Base-by-base conservation (phyloP, 169 alveolate genomes). In the Condylostoma magnum region DNA sequence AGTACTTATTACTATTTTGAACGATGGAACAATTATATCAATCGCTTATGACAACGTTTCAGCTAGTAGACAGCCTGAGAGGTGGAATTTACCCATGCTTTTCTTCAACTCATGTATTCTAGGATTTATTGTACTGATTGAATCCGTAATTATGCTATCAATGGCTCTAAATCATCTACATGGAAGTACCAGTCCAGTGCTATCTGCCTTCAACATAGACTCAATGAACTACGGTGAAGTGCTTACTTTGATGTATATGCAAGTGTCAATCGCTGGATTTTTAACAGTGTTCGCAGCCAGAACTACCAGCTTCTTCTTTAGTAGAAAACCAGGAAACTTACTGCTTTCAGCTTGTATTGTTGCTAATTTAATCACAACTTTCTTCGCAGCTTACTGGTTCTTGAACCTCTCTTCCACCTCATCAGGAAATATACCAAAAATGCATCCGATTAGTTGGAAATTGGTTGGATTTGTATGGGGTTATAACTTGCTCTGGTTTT, bases 41-140 rank as follows among this genome's bases (percentile, higher is more conserved):
- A 57, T 57, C 27, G 69, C 69, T n/a, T 57, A 57, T 36, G 69
- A 57, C n/a, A 57, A 36, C 8, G 69, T 57, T 2, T 34, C 69
- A 2, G 69, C 28, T n/a, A 18, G 38, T n/a, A 30, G 37, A 36
- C 31, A 36, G 25, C 69, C 69, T 36, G 69, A 57, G 20, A 57
- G 27, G 27, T 57, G 69, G 69, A 36, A 57, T 30, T 57, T 57
- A 28, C n/a, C 52, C 28, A 22, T 57, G 6, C 20, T 57, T 30
- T 57, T 33, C 27, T n/a, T 57, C 4, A 57, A 33, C 37, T 30
- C 69, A 18, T 33, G 69, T 34, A 33, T 34, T 30, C 52, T 57
- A 5, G 69, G 69, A 57, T 1, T 25, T 33, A 36, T 57, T 18
- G 52, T 28, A 1, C 37, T 57, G 30, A 34, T 57, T 3, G 31